phyloP scores from a whole-genome alignment of 2,329 filamentous ascomycete genomes.

The Aspergillus tamarii region DNA sequence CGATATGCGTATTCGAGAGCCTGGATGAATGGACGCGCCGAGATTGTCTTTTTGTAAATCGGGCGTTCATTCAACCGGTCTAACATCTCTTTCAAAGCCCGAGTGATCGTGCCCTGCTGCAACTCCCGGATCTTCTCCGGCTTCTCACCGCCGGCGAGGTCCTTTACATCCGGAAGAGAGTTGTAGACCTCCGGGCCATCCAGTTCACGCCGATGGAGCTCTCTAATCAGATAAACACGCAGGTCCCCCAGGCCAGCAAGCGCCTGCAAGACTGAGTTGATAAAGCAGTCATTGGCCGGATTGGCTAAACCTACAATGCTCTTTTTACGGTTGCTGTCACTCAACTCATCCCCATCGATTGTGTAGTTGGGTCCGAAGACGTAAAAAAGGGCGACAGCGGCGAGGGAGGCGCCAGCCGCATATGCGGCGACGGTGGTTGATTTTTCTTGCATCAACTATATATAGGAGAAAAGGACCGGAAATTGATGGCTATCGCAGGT shows the following conservation, averaged over 20 bases:
- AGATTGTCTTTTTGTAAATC: constrained; percentile 91
- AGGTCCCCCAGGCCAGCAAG: constrained; percentile 88
- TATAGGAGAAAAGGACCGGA: background rate
- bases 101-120: constrained; percentile 81
- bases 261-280: constrained; percentile 94
- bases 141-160: constrained; percentile 40
- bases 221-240: constrained; percentile 86
- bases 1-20: constrained; percentile 84
- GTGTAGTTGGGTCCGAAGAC: constrained; percentile 98
- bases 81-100: constrained; percentile 87
- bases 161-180: constrained; percentile 55
- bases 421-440: constrained; percentile 84
- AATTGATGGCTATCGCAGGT: background rate
- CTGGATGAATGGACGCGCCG: constrained; percentile 79
- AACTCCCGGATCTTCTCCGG: constrained; percentile 60
- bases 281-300: constrained; percentile 93
- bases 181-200: constrained; percentile 78
- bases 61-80: constrained; percentile 92
- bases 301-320: constrained; percentile 88
- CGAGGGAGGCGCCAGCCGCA: constrained; percentile 91
- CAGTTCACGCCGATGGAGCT: constrained; percentile 80
- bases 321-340: constrained; percentile 69
- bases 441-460: constrained; percentile 73
- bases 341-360: constrained; percentile 76
- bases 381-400: constrained; percentile 92